Evolutionary conservation across 495 filamentous ascomycete species (phyloP).

Genomic region (Talaromyces proteolyticus): DNA sequence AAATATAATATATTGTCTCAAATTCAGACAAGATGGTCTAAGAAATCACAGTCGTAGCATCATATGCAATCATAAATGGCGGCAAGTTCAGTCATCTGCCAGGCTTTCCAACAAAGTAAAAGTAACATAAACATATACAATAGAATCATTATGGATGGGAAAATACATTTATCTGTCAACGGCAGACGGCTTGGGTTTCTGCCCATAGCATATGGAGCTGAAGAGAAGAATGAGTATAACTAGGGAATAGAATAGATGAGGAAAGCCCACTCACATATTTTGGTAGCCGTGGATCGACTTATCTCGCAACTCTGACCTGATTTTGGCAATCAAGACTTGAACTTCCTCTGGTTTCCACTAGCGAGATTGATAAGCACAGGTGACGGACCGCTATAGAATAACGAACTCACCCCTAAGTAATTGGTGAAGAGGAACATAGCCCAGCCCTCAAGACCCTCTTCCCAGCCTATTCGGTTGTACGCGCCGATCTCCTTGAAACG

Average conservation of each 20-base stretch:
- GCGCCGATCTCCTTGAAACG: conserved; percentile 46
- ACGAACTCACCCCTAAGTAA: conserved; percentile 32
- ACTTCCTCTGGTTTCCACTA: conserved; percentile 21
- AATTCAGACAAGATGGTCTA: no score
- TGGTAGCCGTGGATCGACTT: conserved; percentile 14
- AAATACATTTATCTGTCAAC: neutral
- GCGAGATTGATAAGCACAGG: neutral
- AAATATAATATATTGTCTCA: no score
- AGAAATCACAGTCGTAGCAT: no score
- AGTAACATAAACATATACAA: neutral
- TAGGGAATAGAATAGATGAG: neutral
- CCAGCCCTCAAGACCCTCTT: conserved; percentile 53
- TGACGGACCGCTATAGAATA: neutral
- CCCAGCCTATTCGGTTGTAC: conserved; percentile 53
- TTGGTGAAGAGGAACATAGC: conserved; percentile 54
- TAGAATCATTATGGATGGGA: neutral
- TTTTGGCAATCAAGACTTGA: conserved; percentile 15
- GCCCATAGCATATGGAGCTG: neutral
- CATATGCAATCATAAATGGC: no score
- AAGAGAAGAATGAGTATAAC: neutral
- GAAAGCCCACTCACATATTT: conserved; percentile 12
- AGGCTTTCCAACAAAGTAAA: no score
- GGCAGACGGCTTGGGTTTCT: neutral
- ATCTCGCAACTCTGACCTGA: conserved; percentile 15
- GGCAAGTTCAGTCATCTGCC: no score